phyloP scores from a whole-genome alignment of 495 filamentous ascomycete species.

The Lentithecium fluviatile region DNA sequence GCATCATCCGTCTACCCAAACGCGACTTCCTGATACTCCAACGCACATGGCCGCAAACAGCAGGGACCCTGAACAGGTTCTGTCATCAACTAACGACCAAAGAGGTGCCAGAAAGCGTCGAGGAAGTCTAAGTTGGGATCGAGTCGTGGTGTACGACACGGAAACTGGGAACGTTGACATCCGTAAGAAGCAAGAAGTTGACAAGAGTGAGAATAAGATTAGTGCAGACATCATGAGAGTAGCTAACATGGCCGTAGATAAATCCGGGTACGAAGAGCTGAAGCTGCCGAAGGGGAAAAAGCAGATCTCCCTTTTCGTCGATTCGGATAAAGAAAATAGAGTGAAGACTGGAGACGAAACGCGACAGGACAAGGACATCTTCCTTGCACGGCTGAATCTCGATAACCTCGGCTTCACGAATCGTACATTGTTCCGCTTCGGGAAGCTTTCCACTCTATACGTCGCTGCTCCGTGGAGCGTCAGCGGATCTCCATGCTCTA shows the following conservation, averaged over 20 bases:
- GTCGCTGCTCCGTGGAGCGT: not conserved
- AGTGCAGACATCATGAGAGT: not conserved
- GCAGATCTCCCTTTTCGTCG: not conserved
- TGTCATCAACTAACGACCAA: no score
- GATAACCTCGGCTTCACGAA: not conserved
- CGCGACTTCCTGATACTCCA: no score
- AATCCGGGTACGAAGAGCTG: not conserved
- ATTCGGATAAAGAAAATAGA: not conserved
- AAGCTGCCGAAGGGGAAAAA: not conserved
- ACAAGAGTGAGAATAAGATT: not conserved
- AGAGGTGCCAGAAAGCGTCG: no score
- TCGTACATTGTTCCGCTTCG: not conserved
- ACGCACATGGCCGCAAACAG: no score
- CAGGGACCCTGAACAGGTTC: no score
- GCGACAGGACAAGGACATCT: not conserved
- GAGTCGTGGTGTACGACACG: no score
- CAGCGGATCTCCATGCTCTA: no score
- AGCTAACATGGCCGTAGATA: not conserved
- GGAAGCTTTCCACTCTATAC: not conserved
- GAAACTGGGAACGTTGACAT: no score
- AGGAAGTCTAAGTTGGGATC: no score
- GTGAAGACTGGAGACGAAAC: not conserved
- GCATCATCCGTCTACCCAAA: no score
- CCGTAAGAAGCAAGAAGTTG: not conserved
- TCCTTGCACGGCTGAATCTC: not conserved